Conservation (phyloP, 257 asterid species). For the Haberlea rhodopensis region DNA sequence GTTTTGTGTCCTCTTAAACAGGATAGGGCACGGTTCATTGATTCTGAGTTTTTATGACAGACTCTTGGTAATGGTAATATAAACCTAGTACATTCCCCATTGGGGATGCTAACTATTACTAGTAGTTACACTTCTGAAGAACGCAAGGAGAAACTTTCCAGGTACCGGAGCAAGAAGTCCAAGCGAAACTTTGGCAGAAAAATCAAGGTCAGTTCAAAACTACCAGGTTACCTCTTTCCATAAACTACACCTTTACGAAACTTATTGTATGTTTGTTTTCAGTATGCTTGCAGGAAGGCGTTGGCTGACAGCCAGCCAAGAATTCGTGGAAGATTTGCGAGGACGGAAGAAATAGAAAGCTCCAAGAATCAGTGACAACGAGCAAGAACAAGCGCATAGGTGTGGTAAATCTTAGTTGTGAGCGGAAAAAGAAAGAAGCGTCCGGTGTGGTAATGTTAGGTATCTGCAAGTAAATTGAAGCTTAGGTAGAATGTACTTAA, state of each 20-base stretch:
- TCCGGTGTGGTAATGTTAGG: conserved; percentile 15
- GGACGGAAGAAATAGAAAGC: conserved; percentile 51
- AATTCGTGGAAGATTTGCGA: conserved; percentile 91
- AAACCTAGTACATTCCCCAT: conserved; percentile 46
- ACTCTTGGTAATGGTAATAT: conserved; percentile 51
- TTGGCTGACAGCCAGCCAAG: conserved; percentile 95
- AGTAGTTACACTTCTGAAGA: conserved; percentile 51
- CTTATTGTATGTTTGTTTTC: conserved; percentile 11
- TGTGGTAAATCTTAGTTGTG: conserved; percentile 18
- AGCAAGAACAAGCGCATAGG: conserved; percentile 21
- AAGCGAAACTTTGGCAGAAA: conserved; percentile 88
- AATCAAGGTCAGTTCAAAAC: conserved; percentile 57
- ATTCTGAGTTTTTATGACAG: conserved; percentile 81
- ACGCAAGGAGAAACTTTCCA: conserved; percentile 77
- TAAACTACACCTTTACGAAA: background rate
- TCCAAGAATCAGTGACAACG: conserved; percentile 42
- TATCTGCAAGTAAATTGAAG: conserved; percentile 21
- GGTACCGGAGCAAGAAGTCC: conserved; percentile 81
- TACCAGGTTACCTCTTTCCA: background rate
- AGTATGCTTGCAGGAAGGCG: conserved; percentile 99
- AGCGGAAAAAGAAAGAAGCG: conserved; percentile 14
- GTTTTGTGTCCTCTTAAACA: conserved; percentile 52
- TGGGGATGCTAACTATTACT: conserved; percentile 41
- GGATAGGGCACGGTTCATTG: conserved; percentile 56
- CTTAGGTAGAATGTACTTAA: too few species aligned